Evolutionary conservation across 1,139 yeast species (phyloP), one percentile per base, ranked within the genome.

Genomic region (Kazachstania sp.): DNA sequence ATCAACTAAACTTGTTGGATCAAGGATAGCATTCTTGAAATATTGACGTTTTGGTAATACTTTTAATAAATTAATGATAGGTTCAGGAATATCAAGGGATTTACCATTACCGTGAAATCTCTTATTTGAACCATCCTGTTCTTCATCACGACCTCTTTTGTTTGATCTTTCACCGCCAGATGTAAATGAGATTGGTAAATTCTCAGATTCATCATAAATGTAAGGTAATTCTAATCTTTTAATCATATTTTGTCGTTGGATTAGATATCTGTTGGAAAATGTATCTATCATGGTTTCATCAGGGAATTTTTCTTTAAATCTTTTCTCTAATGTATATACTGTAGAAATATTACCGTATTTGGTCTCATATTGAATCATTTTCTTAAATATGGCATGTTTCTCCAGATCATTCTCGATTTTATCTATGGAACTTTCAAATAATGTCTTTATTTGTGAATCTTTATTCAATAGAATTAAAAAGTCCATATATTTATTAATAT

Each of bases 361-460:
- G 3, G 77, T 67, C 57, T 81, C 86, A 54, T 77, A 80, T 39
- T 69, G 67, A 37, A 76, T 64, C 60, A 74, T 79, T 40, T 76
- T 65, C 50, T 71, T 71, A 53, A 72, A 77, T 38, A 81, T 63
- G 13, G 67, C 64, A 48, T 71, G 67, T 42, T 75, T 65, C 47
- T 67, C 61, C 41, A 47, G 49, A 9, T 50, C 43, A 31, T 64
- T 62, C 31, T 61, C 57, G 50, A 78, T 64, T 48, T 71, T 73
- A 19, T 73, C 72, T 3, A 78, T 66, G 0, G 81, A 73, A 13
- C 79, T 72, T 65, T 92, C 97, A 62, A 92, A 83, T 40, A 87
- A 72, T 12, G 88, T 87, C 55, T 92, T 80, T 16, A 90, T 86
- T 58, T 83, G 86, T 32, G 86, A 83, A 49, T 82, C 83, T 63